Conservation (phyloP, 1,139 yeast species). For the Nadsonia starkeyi-henricii region DNA sequence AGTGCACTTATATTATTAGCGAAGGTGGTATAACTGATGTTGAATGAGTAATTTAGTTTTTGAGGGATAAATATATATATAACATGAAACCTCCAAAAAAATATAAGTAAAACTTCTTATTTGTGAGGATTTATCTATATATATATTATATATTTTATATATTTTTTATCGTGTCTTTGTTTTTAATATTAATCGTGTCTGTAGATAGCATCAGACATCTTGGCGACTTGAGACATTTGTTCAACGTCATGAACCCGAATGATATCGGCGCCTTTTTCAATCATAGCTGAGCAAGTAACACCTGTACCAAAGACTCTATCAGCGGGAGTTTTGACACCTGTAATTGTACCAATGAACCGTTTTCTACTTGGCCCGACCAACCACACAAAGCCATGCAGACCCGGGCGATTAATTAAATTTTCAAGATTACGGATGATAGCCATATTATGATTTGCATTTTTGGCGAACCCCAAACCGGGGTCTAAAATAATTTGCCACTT, state of each 20-base stretch:
- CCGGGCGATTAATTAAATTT: constrained; percentile 22
- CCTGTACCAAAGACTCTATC: constrained; percentile 67
- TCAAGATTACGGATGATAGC: constrained; percentile 42
- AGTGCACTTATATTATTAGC: constrained; percentile 39
- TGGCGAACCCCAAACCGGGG: constrained; percentile 95
- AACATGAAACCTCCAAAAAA: too few relatives aligned
- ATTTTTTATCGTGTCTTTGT: too few relatives aligned
- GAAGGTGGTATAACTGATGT: constrained; percentile 42
- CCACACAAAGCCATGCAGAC: constrained; percentile 39
- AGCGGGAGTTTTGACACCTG: constrained; percentile 31
- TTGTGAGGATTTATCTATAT: too few relatives aligned
- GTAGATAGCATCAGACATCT: constrained; percentile 69
- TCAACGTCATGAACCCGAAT: constrained; percentile 81
- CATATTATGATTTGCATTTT: constrained; percentile 53
- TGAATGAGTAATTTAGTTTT: constrained; percentile 10
- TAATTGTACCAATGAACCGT: constrained; percentile 64
- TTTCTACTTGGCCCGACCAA: constrained; percentile 82
- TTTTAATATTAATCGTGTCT: constrained; percentile 17
- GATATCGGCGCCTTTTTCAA: constrained; percentile 63
- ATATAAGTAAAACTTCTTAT: too few relatives aligned
- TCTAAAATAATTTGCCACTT: constrained; percentile 89
- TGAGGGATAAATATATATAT: too few relatives aligned
- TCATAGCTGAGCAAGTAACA: constrained; percentile 60
- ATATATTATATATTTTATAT: too few relatives aligned
- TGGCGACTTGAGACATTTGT: constrained; percentile 48